Evolutionary conservation across 225 moss, liverwort and hornwort species (phyloP), one percentile per base, ranked within the genome.

Genomic region (Asterella californica): DNA sequence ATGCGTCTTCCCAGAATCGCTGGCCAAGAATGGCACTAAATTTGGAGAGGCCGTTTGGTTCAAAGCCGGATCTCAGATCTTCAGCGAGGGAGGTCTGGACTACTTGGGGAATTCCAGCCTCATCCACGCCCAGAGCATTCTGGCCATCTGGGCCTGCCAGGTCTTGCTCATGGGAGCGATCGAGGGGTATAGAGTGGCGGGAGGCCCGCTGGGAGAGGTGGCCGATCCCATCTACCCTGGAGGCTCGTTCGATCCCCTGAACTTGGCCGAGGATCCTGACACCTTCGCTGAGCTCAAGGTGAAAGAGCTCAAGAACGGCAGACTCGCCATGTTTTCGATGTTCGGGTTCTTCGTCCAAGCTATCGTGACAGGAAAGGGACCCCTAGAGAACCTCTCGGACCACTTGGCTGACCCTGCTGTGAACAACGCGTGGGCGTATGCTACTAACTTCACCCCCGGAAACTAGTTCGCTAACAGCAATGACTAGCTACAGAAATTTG

Each of bases 291-390:
- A 87, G 82, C 72, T 87, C 18, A 90, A 90, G 88, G 90, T 88
- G 79, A 90, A 90, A 88, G 90, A 90, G 90, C 45, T 90, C 65
- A 90, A 90, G 72, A 88, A 90, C 76, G 90, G 90, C 48, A 85
- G 90, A 0, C 15, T 90, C 4, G 42, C 42, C 42, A 42, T 42
- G 42, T 42, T 42, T 7, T 42, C 42, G 4, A 42, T 42, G 42
- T 87, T 87, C 59, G 89, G 86, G 0, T 89, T 91, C 72, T 89
- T 87, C 70, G 87, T 89, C 1, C 88, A 90, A 78, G 86, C 90
- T 1, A 88, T 90, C 8, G 88, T 90, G 29, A 90, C 89, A 0
- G 87, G 84, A 8, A 90, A 90, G 84, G 84, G 88, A 0, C 84
- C 90, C 2, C 17, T 90, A 49, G 88, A 85, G 82, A 90, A 90